Percentiles rank a stretch among this genome's conserved stretches.
Evolutionary conservation across 208 protist species (phyloP).

Genomic region (Phytomonas sp.): DNA sequence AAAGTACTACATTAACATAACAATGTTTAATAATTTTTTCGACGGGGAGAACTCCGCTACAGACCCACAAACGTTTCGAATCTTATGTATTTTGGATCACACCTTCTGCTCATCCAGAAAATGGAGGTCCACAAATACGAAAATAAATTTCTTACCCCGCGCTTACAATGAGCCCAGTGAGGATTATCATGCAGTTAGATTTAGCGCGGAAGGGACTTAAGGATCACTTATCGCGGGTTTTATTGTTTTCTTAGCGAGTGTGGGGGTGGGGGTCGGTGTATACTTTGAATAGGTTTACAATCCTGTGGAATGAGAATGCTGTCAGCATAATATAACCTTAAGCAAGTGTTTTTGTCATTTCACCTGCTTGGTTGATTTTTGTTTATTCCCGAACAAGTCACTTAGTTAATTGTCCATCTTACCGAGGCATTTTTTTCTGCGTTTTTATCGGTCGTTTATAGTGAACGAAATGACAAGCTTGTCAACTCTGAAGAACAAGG

Average conservation of each 20-base stretch:
- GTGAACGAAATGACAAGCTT: neutral
- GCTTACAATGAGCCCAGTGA: neutral
- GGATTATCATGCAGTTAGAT: neutral
- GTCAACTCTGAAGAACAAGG: neutral
- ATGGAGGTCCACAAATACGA: neutral
- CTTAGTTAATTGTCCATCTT: neutral
- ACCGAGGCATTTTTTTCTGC: neutral
- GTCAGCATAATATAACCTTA: neutral
- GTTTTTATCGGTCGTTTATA: neutral
- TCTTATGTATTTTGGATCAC: conserved; percentile 1
- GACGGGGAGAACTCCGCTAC: neutral
- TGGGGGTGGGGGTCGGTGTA: neutral
- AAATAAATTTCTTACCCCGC: neutral
- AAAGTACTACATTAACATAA: conserved; percentile 3
- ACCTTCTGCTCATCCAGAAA: neutral
- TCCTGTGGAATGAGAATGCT: neutral
- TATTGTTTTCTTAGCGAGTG: neutral
- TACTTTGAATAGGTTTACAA: neutral
- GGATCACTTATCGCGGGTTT: neutral
- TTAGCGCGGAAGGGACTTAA: neutral
- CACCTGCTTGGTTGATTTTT: neutral
- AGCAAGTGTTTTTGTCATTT: neutral
- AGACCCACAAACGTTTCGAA: neutral
- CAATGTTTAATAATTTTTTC: neutral
- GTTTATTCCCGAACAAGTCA: neutral